Base-by-base conservation (phyloP, 768 basidiomycete genomes). In the Calocybe indica region DNA sequence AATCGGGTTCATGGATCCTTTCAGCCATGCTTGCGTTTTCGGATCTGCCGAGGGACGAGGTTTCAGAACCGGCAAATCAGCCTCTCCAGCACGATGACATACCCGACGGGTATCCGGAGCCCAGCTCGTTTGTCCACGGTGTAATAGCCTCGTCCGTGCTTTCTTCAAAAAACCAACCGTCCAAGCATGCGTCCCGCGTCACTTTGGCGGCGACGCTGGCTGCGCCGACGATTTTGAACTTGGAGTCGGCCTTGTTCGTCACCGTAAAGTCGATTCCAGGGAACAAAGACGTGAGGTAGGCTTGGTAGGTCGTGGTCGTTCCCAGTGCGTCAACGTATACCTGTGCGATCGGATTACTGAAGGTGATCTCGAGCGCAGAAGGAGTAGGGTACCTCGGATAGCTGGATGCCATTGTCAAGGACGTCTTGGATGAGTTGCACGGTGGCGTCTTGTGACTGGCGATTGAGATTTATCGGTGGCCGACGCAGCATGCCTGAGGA, bases 151-250 rank as follows among this genome's bases (percentile, higher is more conserved):
- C 55, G 2, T 63, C 59, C 7, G 59, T 58, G 30, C 66, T 70
- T 58, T 91, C 89, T 62, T 88, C 81, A 53, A 84, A 94, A 7
- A 73, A 59, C 95, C 95, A 98, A 3, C 75, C 75, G 51, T 94
- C 85, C 13, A 97, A 73, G 64, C 92, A 92, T 6, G 85, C 82
- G 58, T 98, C 95, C 47, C 95, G 75, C 0, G 94, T 97, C 28
- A 95, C 93, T 67, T 99, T 99, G 2, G 96, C 96, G 2, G 92
- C 92, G n/a, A 98, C 91, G 62, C 90, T 92, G 1, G 95, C 96
- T 5, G 96, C 96, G 14, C 92, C 87, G 50, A 99, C 96, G 50
- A 99, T 94, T 59, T 93, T 96, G 76, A 81, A 99, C 52, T 89
- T 83, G n/a, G 85, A 83, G 60, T 99, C 96, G 11, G 96, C 96